Base-by-base conservation (phyloP, 139 green algal species). In the Tetradesmus obliquus region DNA sequence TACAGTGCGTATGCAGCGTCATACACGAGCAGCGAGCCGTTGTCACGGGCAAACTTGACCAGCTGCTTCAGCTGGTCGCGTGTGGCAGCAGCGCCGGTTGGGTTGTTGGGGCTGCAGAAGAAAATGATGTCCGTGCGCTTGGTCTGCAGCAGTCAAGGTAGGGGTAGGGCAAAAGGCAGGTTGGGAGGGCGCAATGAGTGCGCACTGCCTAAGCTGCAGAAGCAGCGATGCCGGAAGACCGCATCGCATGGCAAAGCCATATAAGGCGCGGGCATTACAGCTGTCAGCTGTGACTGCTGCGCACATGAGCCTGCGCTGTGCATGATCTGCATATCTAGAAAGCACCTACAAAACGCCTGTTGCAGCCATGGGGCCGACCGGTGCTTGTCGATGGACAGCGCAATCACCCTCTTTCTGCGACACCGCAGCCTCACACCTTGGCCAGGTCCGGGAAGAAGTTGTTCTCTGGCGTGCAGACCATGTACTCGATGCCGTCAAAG, bases 71-170 rank as follows among this genome's bases (percentile, higher is more conserved):
- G 96, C 95, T 99, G 98, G 76, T 95, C 94, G 20, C 98, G 93
- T 4, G 98, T 99, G 71, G 98, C 98, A 20, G 98, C 97, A 79
- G 97, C 97, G 62, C 98, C 97, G 0, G 97, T 99, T 55, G 97
- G 97, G 96, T 99, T 99, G 98, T 99, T 99, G 86, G 98, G 98
- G 20, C 97, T 99, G 98, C 98, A 99, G 95, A 99, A 99, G 96
- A 99, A 99, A 92, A 99, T 99, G 91, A 99, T 93, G 95, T 99
- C 98, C 9, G 98, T 98, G 87, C 95, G 95, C 82, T 93, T 91
- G 55, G 91, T 94, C 96, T 97, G 93, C 32, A 88, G 9, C 20
- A 24, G 45, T 3, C 6, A 83, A 8, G 32, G 32, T 45, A 45
- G 32, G 80, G 32, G 32, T 45, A 45, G 32, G 80, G 80, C 51